A percentile compares a stretch with the other conserved stretches of the same genome.
These are phyloP conservation scores for Fusarium lateritium DNA, from an alignment of 2,329 filamentous ascomycete genomes.

Conservation along the genomic window DNA sequence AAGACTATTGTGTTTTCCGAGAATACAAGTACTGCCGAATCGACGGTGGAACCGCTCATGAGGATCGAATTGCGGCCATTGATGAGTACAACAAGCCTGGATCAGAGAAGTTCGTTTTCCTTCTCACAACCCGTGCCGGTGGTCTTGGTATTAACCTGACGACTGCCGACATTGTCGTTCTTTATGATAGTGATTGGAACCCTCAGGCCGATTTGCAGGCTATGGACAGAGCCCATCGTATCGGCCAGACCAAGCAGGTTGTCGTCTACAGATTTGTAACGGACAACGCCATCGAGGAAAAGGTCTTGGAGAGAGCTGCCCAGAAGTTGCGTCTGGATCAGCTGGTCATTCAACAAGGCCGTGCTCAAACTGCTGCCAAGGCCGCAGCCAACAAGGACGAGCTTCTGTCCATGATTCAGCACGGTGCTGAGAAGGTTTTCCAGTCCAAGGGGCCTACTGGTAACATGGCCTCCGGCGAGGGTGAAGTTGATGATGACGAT, in stretches of 20 bases:
- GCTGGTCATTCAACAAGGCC: constrained; percentile 97
- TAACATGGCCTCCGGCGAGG: constrained; percentile 69
- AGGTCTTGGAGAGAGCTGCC: constrained; percentile 94
- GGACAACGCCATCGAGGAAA: constrained; percentile 98
- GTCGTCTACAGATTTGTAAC: constrained; percentile 97
- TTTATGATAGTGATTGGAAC: constrained; percentile 99
- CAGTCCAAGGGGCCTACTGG: constrained; percentile 78
- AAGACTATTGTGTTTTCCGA: constrained; percentile 98
- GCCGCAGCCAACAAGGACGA: constrained; percentile 96
- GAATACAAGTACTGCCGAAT: constrained; percentile 97
- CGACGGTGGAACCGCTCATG: constrained; percentile 95
- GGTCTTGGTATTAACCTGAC: constrained; percentile 98
- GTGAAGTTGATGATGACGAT: constrained; percentile 84
- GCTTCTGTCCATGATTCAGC: constrained; percentile 97
- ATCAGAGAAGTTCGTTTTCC: constrained; percentile 96
- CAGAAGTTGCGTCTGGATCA: constrained; percentile 98
- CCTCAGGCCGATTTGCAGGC: constrained; percentile 98
- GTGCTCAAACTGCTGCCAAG: constrained; percentile 91
- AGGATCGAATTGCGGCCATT: constrained; percentile 97
- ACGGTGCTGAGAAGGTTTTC: constrained; percentile 97
- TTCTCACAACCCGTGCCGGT: constrained; percentile 95
- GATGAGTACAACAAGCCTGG: constrained; percentile 98
- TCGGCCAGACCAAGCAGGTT: constrained; percentile 98
- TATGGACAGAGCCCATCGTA: constrained; percentile 98
- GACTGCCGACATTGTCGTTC: constrained; percentile 92